Conservation (phyloP, 306 rosid species). For the Casuarina equisetifolia region DNA sequence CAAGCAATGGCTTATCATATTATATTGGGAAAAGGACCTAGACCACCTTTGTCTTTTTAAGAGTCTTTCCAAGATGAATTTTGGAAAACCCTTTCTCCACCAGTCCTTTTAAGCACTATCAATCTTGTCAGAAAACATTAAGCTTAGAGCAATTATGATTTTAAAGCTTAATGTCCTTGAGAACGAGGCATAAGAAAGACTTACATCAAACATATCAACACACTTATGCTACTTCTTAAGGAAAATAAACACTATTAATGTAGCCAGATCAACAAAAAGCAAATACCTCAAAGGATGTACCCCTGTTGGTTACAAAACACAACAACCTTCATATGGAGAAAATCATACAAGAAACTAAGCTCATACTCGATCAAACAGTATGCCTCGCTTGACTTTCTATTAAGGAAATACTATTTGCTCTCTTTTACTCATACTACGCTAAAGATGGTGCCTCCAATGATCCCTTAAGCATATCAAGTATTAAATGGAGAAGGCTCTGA, state of each 20-base stretch:
- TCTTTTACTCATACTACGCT: background rate
- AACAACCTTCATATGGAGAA: slow-evolving; percentile 6
- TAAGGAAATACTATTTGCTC: background rate
- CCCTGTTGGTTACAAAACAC: background rate
- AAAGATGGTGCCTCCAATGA: background rate
- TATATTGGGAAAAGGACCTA: too few species aligned
- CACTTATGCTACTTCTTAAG: background rate
- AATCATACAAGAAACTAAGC: slow-evolving; percentile 3
- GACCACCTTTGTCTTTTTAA: too few species aligned
- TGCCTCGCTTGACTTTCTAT: background rate
- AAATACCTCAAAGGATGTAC: background rate
- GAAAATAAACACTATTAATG: background rate
- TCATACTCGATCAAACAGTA: background rate
- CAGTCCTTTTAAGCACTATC: background rate
- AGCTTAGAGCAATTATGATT: background rate
- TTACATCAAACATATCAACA: background rate
- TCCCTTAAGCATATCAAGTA: background rate
- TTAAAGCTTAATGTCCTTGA: background rate
- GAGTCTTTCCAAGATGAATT: too few species aligned
- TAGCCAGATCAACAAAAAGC: background rate
- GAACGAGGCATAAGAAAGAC: slow-evolving; percentile 3
- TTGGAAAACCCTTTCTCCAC: background rate
- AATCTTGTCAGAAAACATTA: slow-evolving; percentile 13
- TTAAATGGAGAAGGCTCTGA: too few species aligned
- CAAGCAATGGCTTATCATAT: too few species aligned